A percentile compares a stretch with the other conserved stretches of the same genome.
phyloP scores from a whole-genome alignment of 2,329 filamentous ascomycete genomes.

The Meredithiella fracta region DNA sequence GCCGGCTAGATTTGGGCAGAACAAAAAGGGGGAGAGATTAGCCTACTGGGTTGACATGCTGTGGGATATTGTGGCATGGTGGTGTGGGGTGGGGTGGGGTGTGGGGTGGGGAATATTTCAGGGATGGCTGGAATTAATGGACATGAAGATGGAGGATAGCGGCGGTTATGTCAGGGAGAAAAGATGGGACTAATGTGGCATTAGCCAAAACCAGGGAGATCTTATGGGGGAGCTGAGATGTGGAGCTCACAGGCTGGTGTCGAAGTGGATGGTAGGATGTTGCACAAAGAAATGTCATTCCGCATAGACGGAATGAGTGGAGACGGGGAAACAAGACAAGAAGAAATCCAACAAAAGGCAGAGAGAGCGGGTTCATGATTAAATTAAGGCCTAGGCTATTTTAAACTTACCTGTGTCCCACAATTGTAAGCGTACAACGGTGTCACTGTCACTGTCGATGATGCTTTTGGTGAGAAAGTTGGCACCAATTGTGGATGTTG shows the following conservation, averaged over 20 bases:
- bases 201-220: not conserved
- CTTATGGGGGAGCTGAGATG: not conserved
- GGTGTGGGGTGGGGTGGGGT: too few species aligned
- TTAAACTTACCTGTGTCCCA: slow-evolving; percentile 62
- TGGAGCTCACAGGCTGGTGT: not conserved
- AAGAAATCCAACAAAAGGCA: slow-evolving; percentile 3
- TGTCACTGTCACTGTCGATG: slow-evolving; percentile 69
- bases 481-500: slow-evolving; percentile 58
- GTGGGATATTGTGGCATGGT: too few species aligned
- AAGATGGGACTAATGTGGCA: not conserved
- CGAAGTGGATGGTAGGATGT: not conserved
- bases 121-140: not conserved
- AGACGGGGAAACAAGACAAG: slow-evolving; percentile 1
- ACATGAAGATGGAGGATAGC: too few species aligned
- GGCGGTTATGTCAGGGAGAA: not conserved
- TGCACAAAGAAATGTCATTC: not conserved
- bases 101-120: too few species aligned
- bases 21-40: not conserved
- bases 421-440: slow-evolving; percentile 78
- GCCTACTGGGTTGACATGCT: too few species aligned
- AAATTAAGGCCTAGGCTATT: not conserved
- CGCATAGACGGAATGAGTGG: not conserved
- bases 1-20: slow-evolving; percentile 36
- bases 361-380: slow-evolving; percentile 11
- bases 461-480: slow-evolving; percentile 68